Evolutionary conservation across 176 grass and related monocot genomes (phyloP), one percentile per base, ranked within the genome.

Genomic region (Oryza punctata): DNA sequence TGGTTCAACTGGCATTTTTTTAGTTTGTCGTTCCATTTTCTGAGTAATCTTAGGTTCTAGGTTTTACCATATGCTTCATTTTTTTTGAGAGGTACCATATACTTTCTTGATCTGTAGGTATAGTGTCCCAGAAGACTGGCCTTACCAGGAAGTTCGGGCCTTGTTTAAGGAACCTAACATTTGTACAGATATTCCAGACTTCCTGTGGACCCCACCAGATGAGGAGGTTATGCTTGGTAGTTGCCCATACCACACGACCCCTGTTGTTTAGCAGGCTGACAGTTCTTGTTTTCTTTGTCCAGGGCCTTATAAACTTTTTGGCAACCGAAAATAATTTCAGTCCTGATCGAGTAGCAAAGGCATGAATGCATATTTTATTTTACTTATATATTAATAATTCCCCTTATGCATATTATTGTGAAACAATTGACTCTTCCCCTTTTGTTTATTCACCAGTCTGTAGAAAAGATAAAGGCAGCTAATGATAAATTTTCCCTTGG

Each of bases 71-170:
- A 19, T 35, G 14, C 16, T 16, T 76, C 77, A 5, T 5, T 50
- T 50, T 50, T 18, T 50, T 18, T 16, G 37, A 50, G 47, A 54
- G 50, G 14, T 54, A 47, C 3, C 3, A 6, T 54, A 54, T 54
- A 54, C 50, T 63, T 67, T 33, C 27, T 80, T 82, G 44, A 35
- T 78, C 14, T 57, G 75, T 82, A 98, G 96, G 83, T 98, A 85
- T 81, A 87, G 83, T 83, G 90, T 98, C 78, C 93, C 90, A 49
- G 87, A 98, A 81, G 93, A 95, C 14, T 98, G 96, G 96, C 96
- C 96, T 77, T 98, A 95, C 75, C 81, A 87, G 75, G 96, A 98
- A 89, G 91, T 91, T 88, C 86, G 93, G 18, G 76, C 40, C 2
- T 87, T 95, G 85, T 98, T 98, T 79, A 95, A 93, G 85, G 73